phyloP scores from a whole-genome alignment of 208 protist genomes.

The Leptomonas seymouri region DNA sequence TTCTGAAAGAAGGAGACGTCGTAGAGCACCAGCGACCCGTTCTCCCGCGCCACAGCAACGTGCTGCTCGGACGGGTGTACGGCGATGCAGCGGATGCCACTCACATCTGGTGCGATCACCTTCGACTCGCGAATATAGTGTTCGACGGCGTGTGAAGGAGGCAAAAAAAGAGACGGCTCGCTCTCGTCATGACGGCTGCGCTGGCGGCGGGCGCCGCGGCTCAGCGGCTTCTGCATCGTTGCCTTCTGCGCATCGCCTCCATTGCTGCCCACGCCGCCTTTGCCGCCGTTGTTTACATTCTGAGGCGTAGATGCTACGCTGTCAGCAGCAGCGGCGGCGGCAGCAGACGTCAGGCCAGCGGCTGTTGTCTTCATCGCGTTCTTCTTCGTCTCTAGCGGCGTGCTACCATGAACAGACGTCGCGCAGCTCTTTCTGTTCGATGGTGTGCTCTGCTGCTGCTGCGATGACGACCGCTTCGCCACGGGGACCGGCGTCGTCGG shows the following conservation, averaged over 20 bases:
- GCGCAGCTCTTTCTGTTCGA: slow-evolving; percentile 5
- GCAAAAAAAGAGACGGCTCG: background rate
- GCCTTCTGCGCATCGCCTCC: background rate
- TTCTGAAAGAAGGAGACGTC: slow-evolving; percentile 72
- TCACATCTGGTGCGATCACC: slow-evolving; percentile 86
- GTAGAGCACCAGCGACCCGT: slow-evolving; percentile 80
- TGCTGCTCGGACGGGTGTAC: slow-evolving; percentile 47
- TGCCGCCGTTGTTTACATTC: background rate
- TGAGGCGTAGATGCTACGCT: background rate
- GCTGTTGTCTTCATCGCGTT: background rate
- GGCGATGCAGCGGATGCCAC: slow-evolving; percentile 76
- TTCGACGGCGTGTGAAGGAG: slow-evolving; percentile 25
- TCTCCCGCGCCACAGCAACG: slow-evolving; percentile 78
- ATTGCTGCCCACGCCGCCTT: background rate
- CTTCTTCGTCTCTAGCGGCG: background rate
- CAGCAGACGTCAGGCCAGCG: background rate
- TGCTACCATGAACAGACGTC: background rate
- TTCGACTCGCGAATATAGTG: slow-evolving; percentile 54
- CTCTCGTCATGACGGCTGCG: slow-evolving; percentile 3
- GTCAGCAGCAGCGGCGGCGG: background rate
- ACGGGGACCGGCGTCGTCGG: slow-evolving; percentile 18
- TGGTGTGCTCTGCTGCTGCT: slow-evolving; percentile 1
- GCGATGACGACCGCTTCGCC: background rate
- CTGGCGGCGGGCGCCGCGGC: slow-evolving; percentile 15
- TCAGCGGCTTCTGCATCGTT: slow-evolving; percentile 1